Base-by-base conservation (phyloP, 345 rosid genomes). In the Passiflora organensis region DNA sequence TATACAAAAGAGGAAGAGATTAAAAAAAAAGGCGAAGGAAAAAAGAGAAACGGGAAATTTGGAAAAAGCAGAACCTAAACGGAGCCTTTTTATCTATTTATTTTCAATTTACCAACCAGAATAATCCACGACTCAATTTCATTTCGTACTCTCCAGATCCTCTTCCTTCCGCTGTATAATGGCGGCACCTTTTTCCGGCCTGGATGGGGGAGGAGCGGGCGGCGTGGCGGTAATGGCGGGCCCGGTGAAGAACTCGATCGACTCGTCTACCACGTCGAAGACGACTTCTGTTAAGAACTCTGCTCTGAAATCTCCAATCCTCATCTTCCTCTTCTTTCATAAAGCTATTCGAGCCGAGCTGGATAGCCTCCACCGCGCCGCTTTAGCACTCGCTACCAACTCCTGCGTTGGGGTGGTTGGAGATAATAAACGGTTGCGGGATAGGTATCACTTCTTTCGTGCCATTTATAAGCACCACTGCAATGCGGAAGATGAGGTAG, bases 401-500 rank as follows among this genome's bases (percentile, higher is more conserved):
- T 28, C 34, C 34, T 3, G 34, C 34, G 34, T 3, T 2, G 34
- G 34, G 8, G 34, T 3, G 32, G 81, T 68, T 13, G 79, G 74
- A 15, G 81, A 75, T 57, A 69, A 78, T 41, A 34, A 54, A 58
- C 77, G 76, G 16, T 72, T 83, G 72, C 43, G 78, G 46, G 63
- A 78, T 58, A 62, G 75, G 42, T 83, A 67, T 56, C 81, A 69
- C 51, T 76, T 83, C 44, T 60, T 83, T 32, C 79, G 86, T 36
- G 36, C 73, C 17, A 83, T 83, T 51, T 83, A 83, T 38, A 81
- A 72, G 75, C 82, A 83, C 63, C 90, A 83, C 74, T 83, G 84
- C 79, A 76, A 74, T 72, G 90, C 86, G 20, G 90, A 83, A 63
- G 90, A 83, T 51, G 86, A 76, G 86, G 90, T 83, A 44, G 53